phyloP scores from a whole-genome alignment of 805 yeast genomes.

The Starmerella vaccinii region DNA sequence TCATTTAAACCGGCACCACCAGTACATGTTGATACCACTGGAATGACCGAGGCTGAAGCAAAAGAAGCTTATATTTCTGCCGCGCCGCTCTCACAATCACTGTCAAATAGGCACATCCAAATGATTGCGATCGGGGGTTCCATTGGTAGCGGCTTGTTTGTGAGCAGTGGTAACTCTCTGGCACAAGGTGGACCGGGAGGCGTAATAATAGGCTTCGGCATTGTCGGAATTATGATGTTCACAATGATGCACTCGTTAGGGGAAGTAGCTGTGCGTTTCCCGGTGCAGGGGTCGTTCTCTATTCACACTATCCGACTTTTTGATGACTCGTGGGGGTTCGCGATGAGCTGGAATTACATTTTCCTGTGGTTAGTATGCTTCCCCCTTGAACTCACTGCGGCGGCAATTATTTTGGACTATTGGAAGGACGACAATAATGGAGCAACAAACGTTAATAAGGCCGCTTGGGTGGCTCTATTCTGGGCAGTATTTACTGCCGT shows the following conservation, averaged over 20 bases:
- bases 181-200: slow-evolving; percentile 44
- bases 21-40: slow-evolving; percentile 21
- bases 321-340: slow-evolving; percentile 55
- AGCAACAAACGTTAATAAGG: slow-evolving; percentile 44
- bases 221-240: slow-evolving; percentile 48
- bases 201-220: slow-evolving; percentile 38
- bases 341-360: slow-evolving; percentile 58
- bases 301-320: slow-evolving; percentile 47
- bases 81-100: slow-evolving; percentile 29
- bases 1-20: slow-evolving; percentile 22
- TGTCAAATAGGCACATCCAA: slow-evolving; percentile 26
- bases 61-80: slow-evolving; percentile 16
- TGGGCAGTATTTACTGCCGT: slow-evolving; percentile 38
- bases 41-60: slow-evolving; percentile 23
- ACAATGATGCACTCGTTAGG: slow-evolving; percentile 54
- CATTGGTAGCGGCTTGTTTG: slow-evolving; percentile 59
- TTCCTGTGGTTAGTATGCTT: slow-evolving; percentile 49
- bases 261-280: slow-evolving; percentile 56
- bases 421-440: slow-evolving; percentile 49
- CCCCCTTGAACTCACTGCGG: slow-evolving; percentile 55
- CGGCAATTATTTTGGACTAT: slow-evolving; percentile 43
- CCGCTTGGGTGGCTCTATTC: slow-evolving; percentile 45
- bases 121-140: slow-evolving; percentile 75
- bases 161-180: slow-evolving; percentile 41
- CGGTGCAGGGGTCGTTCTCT: slow-evolving; percentile 49